Base-by-base conservation (phyloP, 2,329 filamentous ascomycete species). In the Claviceps citrina region DNA sequence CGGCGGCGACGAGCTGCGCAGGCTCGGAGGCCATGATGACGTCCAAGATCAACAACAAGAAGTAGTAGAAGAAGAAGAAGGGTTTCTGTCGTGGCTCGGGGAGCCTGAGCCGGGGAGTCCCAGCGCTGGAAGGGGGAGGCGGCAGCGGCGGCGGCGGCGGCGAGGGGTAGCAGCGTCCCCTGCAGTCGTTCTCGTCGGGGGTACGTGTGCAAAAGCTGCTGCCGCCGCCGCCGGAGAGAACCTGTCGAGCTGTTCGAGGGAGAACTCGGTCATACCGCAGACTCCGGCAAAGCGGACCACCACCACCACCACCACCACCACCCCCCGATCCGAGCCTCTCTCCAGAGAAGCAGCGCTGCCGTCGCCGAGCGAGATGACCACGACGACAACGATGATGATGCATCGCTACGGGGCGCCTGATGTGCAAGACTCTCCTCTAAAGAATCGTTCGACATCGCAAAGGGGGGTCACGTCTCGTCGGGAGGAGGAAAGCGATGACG, bases 241-340 rank as follows among this genome's bases (percentile, higher is more conserved):
- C 9, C 20, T 15, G 25, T 46, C 45, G 5, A 5, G 22, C 22
- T 5, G 22, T 24, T 8, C 22, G 6, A 55, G 56, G 2, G 53
- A 61, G 28, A 51, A 53, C 18, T 59, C 60, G 1, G 44, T 60
- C n/a, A 51, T 63, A 5, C 64, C 64, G 1, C 60, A 66, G 42
- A 70, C 66, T 5, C 66, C 65, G 0, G 45, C 46, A 1, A 58
- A 57, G 38, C 51, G 46, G 8, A 41, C 39, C 38, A 42, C 40
- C 4, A 18, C 44, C 9, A 51, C 51, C 5, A 24, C 22, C 5
- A 24, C 5, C 5, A 5, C 22, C 22, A 5, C 22, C 8, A 5
- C 22, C 22, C 22, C 22, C n/a, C n/a, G n/a, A n/a, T n/a, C n/a
- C n/a, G n/a, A n/a, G n/a, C n/a, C n/a, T n/a, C n/a, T n/a, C n/a